Evolutionary conservation across 208 protist genomes (phyloP).

Genomic region (Lotmaria passim): DNA sequence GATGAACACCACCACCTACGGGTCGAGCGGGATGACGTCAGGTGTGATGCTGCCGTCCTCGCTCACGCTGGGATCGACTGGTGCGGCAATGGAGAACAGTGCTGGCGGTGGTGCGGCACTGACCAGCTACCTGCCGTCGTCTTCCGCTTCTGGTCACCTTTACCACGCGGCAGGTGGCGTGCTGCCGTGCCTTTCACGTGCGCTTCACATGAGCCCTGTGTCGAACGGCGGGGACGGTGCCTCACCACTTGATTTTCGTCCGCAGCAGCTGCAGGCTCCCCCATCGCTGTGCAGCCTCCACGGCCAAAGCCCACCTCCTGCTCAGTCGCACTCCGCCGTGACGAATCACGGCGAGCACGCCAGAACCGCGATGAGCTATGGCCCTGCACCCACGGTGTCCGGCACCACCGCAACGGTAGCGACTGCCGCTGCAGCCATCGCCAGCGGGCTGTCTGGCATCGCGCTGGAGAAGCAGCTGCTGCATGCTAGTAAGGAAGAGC

Average conservation of each 20-base stretch:
- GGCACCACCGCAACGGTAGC: neutral
- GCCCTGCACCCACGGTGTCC: conserved; percentile 2
- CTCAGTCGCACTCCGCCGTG: neutral
- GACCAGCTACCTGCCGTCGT: neutral
- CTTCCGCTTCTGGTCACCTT: neutral
- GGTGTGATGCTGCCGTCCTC: neutral
- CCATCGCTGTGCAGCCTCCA: neutral
- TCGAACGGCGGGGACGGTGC: neutral
- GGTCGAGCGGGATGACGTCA: conserved; percentile 3
- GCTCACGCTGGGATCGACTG: neutral
- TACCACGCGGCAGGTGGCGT: neutral
- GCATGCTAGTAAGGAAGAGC: conserved; percentile 57
- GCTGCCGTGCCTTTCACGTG: neutral
- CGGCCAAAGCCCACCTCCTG: neutral
- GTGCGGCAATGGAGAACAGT: neutral
- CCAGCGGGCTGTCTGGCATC: conserved; percentile 23
- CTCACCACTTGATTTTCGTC: neutral
- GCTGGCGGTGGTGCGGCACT: neutral
- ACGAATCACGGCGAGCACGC: neutral
- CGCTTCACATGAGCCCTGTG: no score
- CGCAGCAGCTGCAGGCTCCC: neutral
- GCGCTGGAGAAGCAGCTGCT: conserved; percentile 66
- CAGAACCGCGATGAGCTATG: neutral
- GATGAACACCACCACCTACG: neutral
- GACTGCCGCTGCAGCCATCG: neutral